phyloP scores from a whole-genome alignment of 345 rosid genomes.

The Ceriops zippeliana region DNA sequence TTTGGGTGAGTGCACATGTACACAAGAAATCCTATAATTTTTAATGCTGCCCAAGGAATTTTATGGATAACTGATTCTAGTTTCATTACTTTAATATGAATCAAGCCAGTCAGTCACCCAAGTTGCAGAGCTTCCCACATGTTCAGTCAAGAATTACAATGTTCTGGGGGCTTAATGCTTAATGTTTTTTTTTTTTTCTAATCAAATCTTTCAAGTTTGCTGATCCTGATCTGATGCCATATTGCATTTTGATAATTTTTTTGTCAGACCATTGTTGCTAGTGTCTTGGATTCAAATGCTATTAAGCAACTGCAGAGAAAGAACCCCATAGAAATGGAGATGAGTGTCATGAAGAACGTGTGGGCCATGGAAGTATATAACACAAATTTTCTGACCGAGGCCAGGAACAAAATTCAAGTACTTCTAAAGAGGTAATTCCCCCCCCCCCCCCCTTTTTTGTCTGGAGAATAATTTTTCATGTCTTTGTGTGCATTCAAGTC shows the following conservation, averaged over 20 bases:
- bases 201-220: neutral
- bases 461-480: too few relatives aligned
- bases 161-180: neutral
- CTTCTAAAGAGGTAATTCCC: conserved; percentile 29
- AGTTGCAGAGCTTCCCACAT: neutral
- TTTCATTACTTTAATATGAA: neutral
- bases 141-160: neutral
- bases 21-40: neutral
- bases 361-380: conserved; percentile 58
- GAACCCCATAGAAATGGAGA: conserved; percentile 38
- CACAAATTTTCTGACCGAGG: conserved; percentile 46
- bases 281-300: conserved; percentile 40
- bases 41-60: neutral
- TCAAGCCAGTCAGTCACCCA: neutral
- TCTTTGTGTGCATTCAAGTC: neutral
- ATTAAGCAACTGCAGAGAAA: conserved; percentile 43
- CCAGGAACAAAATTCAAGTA: conserved; percentile 45
- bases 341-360: conserved; percentile 40
- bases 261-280: conserved; percentile 53
- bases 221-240: conserved; percentile 2
- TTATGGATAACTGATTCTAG: neutral
- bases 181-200: neutral
- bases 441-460: neutral
- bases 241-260: conserved; percentile 7
- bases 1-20: conserved; percentile 50